These are phyloP conservation scores for Cetraspora pellucida DNA, from an alignment of 192 early-diverging fungal species.

Conservation along the genomic window DNA sequence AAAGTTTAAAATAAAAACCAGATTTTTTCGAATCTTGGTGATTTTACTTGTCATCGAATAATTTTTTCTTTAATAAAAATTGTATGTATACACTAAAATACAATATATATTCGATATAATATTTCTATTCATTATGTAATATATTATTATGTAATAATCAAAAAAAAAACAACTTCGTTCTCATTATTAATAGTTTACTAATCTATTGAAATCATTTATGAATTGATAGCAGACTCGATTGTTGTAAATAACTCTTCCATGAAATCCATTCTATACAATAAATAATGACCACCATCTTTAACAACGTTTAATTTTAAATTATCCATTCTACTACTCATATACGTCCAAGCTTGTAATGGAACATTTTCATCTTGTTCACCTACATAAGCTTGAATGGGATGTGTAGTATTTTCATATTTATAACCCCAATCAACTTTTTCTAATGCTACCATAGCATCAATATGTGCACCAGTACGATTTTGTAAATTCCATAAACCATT, in stretches of 20 bases:
- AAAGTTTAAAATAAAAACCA: no score
- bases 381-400: constrained; percentile 22
- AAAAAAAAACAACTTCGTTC: no score
- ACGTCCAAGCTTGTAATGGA: constrained; percentile 19
- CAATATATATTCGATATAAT: no score
- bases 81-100: no score
- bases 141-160: no score
- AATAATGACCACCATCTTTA: constrained; percentile 29
- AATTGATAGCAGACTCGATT: neutral
- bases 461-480: constrained; percentile 23
- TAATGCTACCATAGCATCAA: constrained; percentile 28
- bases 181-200: neutral
- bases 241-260: constrained; percentile 33
- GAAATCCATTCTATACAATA: constrained; percentile 36
- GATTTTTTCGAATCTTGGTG: no score
- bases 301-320: constrained; percentile 32
- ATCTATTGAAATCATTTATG: neutral
- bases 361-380: constrained; percentile 32
- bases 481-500: constrained; percentile 34
- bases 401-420: constrained; percentile 28
- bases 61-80: no score
- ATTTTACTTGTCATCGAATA: no score
- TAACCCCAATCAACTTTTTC: constrained; percentile 30
- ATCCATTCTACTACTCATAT: constrained; percentile 31
- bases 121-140: no score